Percentiles rank a stretch among this genome's conserved stretches.
These are phyloP conservation scores for Fusarium secorum DNA, from an alignment of 2,329 filamentous ascomycete species.

Conservation along the genomic window DNA sequence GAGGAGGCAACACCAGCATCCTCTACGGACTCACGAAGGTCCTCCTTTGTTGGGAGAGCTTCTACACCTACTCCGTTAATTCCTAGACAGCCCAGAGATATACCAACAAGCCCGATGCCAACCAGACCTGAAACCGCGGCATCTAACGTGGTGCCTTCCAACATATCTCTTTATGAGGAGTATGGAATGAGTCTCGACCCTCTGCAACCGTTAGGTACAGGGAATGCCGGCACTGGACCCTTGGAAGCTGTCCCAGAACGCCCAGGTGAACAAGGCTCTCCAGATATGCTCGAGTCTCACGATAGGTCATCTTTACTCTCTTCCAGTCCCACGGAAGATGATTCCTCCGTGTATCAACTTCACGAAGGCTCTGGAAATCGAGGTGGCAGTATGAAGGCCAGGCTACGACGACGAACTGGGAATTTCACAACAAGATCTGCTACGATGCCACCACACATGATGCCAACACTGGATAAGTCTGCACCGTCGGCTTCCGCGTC, in stretches of 20 bases:
- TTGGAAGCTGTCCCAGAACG: slow-evolving; percentile 25
- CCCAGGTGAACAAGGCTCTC: neutral
- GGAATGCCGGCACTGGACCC: neutral
- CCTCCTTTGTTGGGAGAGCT: slow-evolving; percentile 25
- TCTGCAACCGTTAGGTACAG: neutral
- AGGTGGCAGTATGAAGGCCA: slow-evolving; percentile 42
- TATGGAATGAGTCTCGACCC: slow-evolving; percentile 5
- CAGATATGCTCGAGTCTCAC: slow-evolving; percentile 2
- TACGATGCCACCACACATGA: slow-evolving; percentile 44
- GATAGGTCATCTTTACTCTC: slow-evolving; percentile 12
- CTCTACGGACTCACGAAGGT: slow-evolving; percentile 20
- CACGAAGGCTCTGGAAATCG: slow-evolving; percentile 45
- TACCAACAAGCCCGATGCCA: slow-evolving; percentile 9
- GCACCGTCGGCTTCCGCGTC: slow-evolving; percentile 46
- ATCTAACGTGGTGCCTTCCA: slow-evolving; percentile 12
- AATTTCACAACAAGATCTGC: slow-evolving; percentile 44
- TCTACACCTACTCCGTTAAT: slow-evolving; percentile 24
- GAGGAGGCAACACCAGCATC: slow-evolving; percentile 14
- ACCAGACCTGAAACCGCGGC: slow-evolving; percentile 10
- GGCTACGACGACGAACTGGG: slow-evolving; percentile 44
- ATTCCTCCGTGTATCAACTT: slow-evolving; percentile 34
- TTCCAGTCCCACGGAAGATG: slow-evolving; percentile 16
- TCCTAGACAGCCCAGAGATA: slow-evolving; percentile 2
- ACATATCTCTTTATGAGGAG: slow-evolving; percentile 22
- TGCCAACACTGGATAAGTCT: slow-evolving; percentile 39